Evolutionary conservation across 2,329 filamentous ascomycete species (phyloP).

Genomic region (Coniochaeta ligniaria): DNA sequence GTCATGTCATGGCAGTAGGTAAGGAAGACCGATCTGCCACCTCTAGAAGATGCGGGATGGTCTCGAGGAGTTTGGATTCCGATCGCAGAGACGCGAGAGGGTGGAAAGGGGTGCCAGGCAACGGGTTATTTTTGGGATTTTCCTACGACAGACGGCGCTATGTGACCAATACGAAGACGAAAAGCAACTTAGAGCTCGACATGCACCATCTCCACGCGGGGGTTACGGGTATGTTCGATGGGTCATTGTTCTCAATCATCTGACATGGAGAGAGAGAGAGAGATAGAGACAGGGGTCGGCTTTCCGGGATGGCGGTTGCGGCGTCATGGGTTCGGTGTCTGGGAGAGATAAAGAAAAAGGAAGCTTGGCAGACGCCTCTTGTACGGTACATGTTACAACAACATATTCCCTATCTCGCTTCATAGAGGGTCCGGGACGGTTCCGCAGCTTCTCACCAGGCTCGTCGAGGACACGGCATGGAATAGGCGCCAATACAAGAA

Average conservation of each 20-base stretch:
- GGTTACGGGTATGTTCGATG: neutral
- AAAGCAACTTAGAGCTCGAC: neutral
- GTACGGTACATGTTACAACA: neutral
- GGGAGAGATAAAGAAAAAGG: neutral
- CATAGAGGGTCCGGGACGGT: neutral
- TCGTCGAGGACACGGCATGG: neutral
- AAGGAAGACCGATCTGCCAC: neutral
- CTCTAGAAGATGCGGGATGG: neutral
- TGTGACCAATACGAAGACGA: neutral
- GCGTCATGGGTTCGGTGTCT: neutral
- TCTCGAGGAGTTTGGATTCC: neutral
- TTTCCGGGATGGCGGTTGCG: neutral
- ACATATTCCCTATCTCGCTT: neutral
- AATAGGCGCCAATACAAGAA: neutral
- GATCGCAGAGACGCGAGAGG: neutral
- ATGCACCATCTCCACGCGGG: conserved; percentile 1
- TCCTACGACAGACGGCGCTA: neutral
- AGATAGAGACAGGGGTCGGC: neutral
- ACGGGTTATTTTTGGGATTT: neutral
- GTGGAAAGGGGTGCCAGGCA: neutral
- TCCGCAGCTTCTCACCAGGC: neutral
- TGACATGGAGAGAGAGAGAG: neutral
- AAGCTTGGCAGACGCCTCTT: neutral
- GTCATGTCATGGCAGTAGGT: neutral
- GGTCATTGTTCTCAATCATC: neutral